Percentiles rank a stretch among this genome's conserved stretches.
Conservation (phyloP, 1,139 yeast species). For the Geotrichum aggregatum region DNA sequence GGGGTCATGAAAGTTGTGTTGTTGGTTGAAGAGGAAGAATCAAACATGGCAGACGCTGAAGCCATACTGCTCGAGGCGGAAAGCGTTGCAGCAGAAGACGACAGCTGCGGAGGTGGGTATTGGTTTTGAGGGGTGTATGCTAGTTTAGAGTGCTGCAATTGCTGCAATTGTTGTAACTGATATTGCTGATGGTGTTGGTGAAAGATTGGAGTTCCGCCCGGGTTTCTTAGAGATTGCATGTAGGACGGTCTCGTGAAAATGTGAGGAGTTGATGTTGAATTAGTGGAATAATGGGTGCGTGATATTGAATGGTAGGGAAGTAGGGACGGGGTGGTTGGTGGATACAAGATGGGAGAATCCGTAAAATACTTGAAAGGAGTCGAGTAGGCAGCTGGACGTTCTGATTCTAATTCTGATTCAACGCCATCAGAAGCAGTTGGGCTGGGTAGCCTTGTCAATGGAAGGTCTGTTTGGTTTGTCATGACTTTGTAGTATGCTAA, state of each 20-base stretch:
- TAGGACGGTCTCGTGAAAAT: constrained; percentile 2
- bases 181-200: no score
- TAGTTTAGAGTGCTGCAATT: not conserved
- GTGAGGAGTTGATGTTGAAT: constrained; percentile 1
- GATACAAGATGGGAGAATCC: constrained; percentile 1
- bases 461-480: constrained; percentile 48
- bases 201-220: no score
- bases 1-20: constrained; percentile 4
- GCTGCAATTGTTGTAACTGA: no score
- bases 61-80: no score
- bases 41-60: not conserved
- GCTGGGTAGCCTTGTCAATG: constrained; percentile 35
- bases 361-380: constrained; percentile 3
- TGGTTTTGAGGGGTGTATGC: not conserved
- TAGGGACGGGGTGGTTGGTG: constrained; percentile 12
- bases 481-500: constrained; percentile 73
- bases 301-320: constrained; percentile 1
- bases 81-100: not conserved
- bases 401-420: constrained; percentile 11
- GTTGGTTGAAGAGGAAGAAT: not conserved
- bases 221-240: no score
- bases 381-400: not conserved
- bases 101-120: not conserved
- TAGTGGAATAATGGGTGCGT: constrained; percentile 1
- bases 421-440: no score